Percentiles rank a stretch among this genome's conserved stretches.
These are phyloP conservation scores for Hymenochaete sp. DNA, from an alignment of 1,284 basidiomycete genomes.

Conservation along the genomic window DNA sequence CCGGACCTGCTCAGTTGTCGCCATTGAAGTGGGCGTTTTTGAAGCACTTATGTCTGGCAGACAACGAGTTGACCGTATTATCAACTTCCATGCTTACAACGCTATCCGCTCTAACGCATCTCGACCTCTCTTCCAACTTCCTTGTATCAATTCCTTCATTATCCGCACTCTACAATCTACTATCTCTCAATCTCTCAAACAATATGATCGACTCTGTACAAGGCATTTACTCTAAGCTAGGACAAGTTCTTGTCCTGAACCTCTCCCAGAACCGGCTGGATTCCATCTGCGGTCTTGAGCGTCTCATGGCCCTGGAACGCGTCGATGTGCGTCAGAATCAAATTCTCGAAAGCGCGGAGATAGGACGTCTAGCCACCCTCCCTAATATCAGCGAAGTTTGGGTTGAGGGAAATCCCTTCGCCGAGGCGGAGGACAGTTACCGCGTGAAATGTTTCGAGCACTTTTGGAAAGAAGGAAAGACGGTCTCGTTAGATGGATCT, in stretches of 20 bases:
- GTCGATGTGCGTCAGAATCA: slow-evolving; percentile 82
- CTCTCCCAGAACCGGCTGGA: slow-evolving; percentile 83
- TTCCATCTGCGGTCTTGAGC: slow-evolving; percentile 88
- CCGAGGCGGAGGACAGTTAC: slow-evolving; percentile 63
- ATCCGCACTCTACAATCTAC: slow-evolving; percentile 64
- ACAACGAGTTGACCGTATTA: slow-evolving; percentile 80
- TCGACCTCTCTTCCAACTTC: slow-evolving; percentile 86
- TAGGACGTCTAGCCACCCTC: slow-evolving; percentile 75
- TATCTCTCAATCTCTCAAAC: slow-evolving; percentile 83
- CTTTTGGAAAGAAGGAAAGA: slow-evolving; percentile 76
- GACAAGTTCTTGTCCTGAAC: slow-evolving; percentile 69
- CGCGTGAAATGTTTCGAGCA: slow-evolving; percentile 72
- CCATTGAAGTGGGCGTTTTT: slow-evolving; percentile 72
- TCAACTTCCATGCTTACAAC: slow-evolving; percentile 64
- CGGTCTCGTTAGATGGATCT: slow-evolving; percentile 66
- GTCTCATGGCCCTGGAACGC: slow-evolving; percentile 72
- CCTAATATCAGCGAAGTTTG: slow-evolving; percentile 73
- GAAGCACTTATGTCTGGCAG: slow-evolving; percentile 68
- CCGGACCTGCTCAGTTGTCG: slow-evolving; percentile 39
- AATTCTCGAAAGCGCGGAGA: slow-evolving; percentile 77
- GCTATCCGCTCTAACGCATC: slow-evolving; percentile 72
- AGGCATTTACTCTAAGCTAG: slow-evolving; percentile 77
- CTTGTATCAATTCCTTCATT: slow-evolving; percentile 80
- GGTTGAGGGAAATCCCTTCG: slow-evolving; percentile 75
- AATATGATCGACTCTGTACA: slow-evolving; percentile 96